A percentile compares a stretch with the other conserved stretches of the same genome.
Evolutionary conservation across 2,329 filamentous ascomycete genomes (phyloP).

Genomic region (Clonostachys rhizophaga): DNA sequence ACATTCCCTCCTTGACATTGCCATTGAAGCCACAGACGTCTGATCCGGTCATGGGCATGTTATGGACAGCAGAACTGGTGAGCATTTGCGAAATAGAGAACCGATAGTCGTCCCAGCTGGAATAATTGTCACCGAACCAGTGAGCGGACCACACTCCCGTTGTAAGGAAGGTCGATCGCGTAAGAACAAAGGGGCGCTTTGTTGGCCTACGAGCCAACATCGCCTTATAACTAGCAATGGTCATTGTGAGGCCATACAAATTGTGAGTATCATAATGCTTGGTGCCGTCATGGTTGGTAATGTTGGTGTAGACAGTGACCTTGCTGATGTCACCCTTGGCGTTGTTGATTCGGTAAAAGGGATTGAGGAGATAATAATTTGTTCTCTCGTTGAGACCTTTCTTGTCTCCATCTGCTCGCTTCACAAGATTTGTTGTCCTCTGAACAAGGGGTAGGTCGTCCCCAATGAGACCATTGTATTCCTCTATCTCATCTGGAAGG

Average conservation of each 20-base stretch:
- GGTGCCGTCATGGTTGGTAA: constrained; percentile 63
- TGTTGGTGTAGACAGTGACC: constrained; percentile 60
- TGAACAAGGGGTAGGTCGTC: neutral
- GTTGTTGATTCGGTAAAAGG: constrained; percentile 6
- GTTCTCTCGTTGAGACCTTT: constrained; percentile 6
- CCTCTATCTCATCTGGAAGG: no score
- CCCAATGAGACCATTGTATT: no score
- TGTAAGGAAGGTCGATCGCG: constrained; percentile 53
- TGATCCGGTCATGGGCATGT: constrained; percentile 60
- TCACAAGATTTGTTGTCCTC: neutral
- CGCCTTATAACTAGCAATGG: constrained; percentile 38
- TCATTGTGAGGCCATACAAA: constrained; percentile 69
- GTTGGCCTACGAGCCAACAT: constrained; percentile 57
- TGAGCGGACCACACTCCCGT: constrained; percentile 55
- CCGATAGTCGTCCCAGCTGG: constrained; percentile 50
- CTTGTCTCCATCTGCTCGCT: constrained; percentile 3
- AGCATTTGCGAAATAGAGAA: constrained; percentile 7
- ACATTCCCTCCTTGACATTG: constrained; percentile 55
- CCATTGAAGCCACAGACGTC: constrained; percentile 72
- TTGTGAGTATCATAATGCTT: constrained; percentile 72
- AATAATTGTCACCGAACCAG: constrained; percentile 53
- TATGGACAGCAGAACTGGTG: constrained; percentile 47
- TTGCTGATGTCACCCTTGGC: constrained; percentile 41
- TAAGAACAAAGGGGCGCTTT: constrained; percentile 64
- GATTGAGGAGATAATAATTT: constrained; percentile 6